These are phyloP conservation scores for Stenocarpella maydis DNA, from an alignment of 2,329 filamentous ascomycete genomes.

Conservation along the genomic window DNA sequence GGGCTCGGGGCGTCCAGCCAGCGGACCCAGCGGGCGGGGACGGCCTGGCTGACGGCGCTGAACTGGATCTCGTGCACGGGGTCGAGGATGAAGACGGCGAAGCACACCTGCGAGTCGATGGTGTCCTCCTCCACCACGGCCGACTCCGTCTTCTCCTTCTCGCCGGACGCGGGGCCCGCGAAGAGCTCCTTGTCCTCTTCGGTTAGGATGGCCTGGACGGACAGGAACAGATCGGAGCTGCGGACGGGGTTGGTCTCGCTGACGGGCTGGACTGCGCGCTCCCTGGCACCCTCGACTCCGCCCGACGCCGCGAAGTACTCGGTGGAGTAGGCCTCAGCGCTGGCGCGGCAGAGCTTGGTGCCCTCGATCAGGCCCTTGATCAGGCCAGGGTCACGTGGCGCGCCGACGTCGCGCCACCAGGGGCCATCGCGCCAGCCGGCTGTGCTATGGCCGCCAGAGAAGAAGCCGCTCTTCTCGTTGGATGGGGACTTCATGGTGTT, in stretches of 20 bases:
- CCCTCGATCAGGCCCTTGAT: slow-evolving; percentile 85
- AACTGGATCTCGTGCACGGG: slow-evolving; percentile 92
- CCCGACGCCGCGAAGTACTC: slow-evolving; percentile 85
- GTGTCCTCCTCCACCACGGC: slow-evolving; percentile 59
- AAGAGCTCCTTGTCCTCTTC: slow-evolving; percentile 74
- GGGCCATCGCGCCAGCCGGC: slow-evolving; percentile 91
- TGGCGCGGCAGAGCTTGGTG: slow-evolving; percentile 88
- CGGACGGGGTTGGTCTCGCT: slow-evolving; percentile 89
- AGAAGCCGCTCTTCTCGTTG: slow-evolving; percentile 48
- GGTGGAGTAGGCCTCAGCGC: slow-evolving; percentile 84
- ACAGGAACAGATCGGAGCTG: slow-evolving; percentile 92
- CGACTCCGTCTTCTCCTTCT: slow-evolving; percentile 64
- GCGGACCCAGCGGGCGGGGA: slow-evolving; percentile 85
- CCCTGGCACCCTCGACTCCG: slow-evolving; percentile 81
- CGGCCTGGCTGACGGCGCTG: slow-evolving; percentile 79
- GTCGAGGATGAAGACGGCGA: slow-evolving; percentile 84
- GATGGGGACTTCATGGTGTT: slow-evolving; percentile 68
- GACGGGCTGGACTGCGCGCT: slow-evolving; percentile 79
- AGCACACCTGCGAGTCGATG: slow-evolving; percentile 71
- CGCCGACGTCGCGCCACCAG: slow-evolving; percentile 85
- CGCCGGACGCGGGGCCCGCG: slow-evolving; percentile 59
- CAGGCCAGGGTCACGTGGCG: slow-evolving; percentile 77
- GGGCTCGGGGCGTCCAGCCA: slow-evolving; percentile 86
- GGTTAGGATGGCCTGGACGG: slow-evolving; percentile 86
- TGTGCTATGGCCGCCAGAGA: slow-evolving; percentile 59